Conservation (phyloP, 2,329 filamentous ascomycete species). For the Clarireedia hainanense region DNA sequence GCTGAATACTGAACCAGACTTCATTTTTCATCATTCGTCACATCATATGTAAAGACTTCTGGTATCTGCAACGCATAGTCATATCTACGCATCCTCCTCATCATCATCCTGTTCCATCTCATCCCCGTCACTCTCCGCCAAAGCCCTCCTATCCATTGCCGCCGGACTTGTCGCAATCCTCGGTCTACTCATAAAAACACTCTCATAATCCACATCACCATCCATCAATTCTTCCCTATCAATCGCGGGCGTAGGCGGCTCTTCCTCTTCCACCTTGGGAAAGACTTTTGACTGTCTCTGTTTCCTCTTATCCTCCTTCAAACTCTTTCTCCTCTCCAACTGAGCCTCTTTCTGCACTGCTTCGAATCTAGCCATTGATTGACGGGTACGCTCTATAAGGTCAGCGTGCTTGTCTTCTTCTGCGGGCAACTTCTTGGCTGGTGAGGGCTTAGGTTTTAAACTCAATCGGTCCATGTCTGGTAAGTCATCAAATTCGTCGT, state of each 20-base stretch:
- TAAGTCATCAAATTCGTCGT: slow-evolving; percentile 26
- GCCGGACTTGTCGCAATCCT: slow-evolving; percentile 68
- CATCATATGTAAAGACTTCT: no score
- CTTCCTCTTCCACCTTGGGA: slow-evolving; percentile 40
- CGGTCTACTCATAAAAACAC: slow-evolving; percentile 78
- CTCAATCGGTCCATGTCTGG: slow-evolving; percentile 20
- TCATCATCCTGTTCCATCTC: background rate
- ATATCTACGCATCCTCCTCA: no score
- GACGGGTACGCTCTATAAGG: slow-evolving; percentile 48
- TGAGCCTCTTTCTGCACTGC: slow-evolving; percentile 53
- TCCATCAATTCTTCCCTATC: slow-evolving; percentile 44
- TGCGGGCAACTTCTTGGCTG: slow-evolving; percentile 2
- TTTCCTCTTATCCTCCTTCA: slow-evolving; percentile 36
- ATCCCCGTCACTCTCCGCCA: background rate
- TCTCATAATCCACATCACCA: slow-evolving; percentile 57
- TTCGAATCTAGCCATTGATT: slow-evolving; percentile 56
- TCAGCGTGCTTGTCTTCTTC: slow-evolving; percentile 21
- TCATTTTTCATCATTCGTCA: no score
- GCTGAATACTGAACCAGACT: no score
- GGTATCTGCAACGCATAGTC: no score
- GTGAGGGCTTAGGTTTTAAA: slow-evolving; percentile 17
- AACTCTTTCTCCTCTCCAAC: slow-evolving; percentile 44
- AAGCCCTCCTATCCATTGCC: background rate
- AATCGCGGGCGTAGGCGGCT: slow-evolving; percentile 20
- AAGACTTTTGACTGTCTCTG: slow-evolving; percentile 39